Conservation (phyloP, 306 rosid species). For the Citrullus mucosospermus region DNA sequence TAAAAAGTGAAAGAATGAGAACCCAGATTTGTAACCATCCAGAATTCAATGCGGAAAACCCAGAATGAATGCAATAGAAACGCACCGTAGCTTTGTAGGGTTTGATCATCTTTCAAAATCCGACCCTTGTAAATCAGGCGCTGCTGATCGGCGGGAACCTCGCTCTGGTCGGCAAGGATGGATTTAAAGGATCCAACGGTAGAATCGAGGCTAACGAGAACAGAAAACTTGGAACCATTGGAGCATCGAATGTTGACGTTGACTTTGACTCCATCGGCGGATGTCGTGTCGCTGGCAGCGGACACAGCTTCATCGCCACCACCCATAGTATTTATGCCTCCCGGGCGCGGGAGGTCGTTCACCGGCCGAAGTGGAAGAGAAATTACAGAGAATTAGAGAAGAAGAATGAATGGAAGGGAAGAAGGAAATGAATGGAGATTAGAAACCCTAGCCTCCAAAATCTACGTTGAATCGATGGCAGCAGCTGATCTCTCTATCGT, state of each 20-base stretch:
- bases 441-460: constrained; percentile 2
- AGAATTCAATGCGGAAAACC: not conserved
- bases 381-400: not conserved
- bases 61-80: not conserved
- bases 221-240: constrained; percentile 57
- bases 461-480: not conserved
- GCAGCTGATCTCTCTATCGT: constrained; percentile 1
- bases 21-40: not conserved
- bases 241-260: constrained; percentile 57
- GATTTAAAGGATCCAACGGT: constrained; percentile 50
- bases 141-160: constrained; percentile 54
- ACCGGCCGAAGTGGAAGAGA: not conserved
- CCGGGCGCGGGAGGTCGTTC: not conserved
- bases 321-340: not conserved
- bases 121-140: constrained; percentile 86
- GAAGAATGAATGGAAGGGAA: not conserved
- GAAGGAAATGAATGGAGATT: not conserved
- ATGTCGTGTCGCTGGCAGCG: not conserved
- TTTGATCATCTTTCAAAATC: constrained; percentile 72
- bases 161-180: constrained; percentile 31
- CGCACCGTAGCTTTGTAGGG: constrained; percentile 64
- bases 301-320: not conserved
- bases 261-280: not conserved
- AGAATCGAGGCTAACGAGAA: constrained; percentile 37
- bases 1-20: not conserved